phyloP scores from a whole-genome alignment of 192 early-diverging fungal species.

The Coemansia sp. region DNA sequence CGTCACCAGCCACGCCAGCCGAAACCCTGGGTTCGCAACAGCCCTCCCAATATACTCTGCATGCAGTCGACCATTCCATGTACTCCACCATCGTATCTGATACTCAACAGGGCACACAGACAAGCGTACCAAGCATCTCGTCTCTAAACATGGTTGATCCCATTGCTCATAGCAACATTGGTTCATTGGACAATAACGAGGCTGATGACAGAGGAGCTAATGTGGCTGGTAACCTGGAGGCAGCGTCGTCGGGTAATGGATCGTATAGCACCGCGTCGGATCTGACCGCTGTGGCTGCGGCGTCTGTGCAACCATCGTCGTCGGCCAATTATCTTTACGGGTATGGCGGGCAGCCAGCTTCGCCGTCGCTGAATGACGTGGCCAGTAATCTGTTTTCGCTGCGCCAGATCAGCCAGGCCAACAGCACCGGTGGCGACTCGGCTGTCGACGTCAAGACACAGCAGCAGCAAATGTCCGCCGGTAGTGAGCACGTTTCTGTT shows the following conservation, averaged over 20 bases:
- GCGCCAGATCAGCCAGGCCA: constrained; percentile 17
- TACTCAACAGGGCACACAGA: neutral
- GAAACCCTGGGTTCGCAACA: constrained; percentile 7
- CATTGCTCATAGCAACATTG: constrained; percentile 8
- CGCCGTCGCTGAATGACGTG: constrained; percentile 47
- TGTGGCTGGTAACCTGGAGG: neutral
- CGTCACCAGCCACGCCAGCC: constrained; percentile 34
- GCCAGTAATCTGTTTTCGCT: constrained; percentile 47
- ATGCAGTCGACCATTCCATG: constrained; percentile 14
- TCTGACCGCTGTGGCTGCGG: constrained; percentile 6
- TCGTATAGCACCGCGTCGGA: neutral
- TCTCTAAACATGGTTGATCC: constrained; percentile 40
- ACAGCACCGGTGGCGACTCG: neutral
- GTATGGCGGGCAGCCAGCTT: constrained; percentile 6
- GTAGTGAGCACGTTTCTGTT: neutral
- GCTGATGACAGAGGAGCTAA: neutral
- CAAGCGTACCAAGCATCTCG: constrained; percentile 15
- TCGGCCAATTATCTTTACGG: constrained; percentile 17
- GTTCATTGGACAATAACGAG: neutral
- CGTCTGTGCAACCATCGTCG: neutral
- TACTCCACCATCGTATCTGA: constrained; percentile 26
- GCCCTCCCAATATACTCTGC: constrained; percentile 35
- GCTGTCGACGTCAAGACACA: neutral
- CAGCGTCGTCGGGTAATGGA: neutral
- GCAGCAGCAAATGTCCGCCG: neutral